phyloP scores from a whole-genome alignment of 1,284 basidiomycete genomes.

The Porodaedalea pini region DNA sequence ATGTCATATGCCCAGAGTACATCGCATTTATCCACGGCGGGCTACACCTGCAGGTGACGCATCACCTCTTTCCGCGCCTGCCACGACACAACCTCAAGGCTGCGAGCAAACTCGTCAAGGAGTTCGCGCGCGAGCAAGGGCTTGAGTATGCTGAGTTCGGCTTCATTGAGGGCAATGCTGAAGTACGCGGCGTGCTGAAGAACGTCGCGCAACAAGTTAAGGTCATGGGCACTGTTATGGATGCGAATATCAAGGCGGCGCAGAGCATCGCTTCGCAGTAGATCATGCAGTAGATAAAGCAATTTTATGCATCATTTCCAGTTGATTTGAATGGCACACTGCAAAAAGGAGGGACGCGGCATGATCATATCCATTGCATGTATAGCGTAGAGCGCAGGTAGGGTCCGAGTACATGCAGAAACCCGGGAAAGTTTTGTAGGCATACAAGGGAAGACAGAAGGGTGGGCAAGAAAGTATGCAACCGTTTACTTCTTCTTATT shows the following conservation, averaged over 20 bases:
- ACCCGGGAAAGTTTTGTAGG: slow-evolving; percentile 21
- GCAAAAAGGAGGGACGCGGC: neutral
- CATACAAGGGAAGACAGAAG: slow-evolving; percentile 32
- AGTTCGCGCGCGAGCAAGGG: slow-evolving; percentile 81
- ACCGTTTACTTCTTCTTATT: slow-evolving; percentile 82
- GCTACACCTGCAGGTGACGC: slow-evolving; percentile 92
- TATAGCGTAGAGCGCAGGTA: slow-evolving; percentile 14
- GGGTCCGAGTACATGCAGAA: slow-evolving; percentile 29
- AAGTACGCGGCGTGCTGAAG: slow-evolving; percentile 73
- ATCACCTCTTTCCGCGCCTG: slow-evolving; percentile 94
- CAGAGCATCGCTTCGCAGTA: slow-evolving; percentile 33
- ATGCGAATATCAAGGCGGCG: slow-evolving; percentile 56
- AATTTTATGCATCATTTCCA: neutral
- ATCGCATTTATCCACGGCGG: slow-evolving; percentile 93
- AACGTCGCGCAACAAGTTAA: slow-evolving; percentile 81
- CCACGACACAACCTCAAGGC: slow-evolving; percentile 90
- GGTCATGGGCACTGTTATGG: slow-evolving; percentile 72
- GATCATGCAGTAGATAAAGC: neutral
- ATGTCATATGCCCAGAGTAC: slow-evolving; percentile 83
- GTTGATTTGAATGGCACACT: neutral
- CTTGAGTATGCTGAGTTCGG: slow-evolving; percentile 88
- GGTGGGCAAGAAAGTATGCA: slow-evolving; percentile 27
- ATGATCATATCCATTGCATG: slow-evolving; percentile 21
- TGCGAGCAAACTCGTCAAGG: slow-evolving; percentile 79
- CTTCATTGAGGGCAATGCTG: slow-evolving; percentile 79